phyloP scores from a whole-genome alignment of 441 rosid species.

The Mallotus repandus region DNA sequence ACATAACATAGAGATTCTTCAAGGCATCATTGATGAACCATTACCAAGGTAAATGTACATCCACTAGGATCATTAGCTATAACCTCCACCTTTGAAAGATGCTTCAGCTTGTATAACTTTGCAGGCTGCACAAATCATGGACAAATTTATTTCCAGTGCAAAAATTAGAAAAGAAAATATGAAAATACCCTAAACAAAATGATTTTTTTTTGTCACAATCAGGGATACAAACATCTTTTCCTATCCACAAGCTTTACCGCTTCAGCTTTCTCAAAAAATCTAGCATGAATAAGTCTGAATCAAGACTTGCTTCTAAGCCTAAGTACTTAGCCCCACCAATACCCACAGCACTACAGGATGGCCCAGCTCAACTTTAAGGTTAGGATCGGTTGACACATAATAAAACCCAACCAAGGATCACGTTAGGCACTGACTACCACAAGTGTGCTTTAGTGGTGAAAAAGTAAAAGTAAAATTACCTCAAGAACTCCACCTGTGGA shows the following conservation, averaged over 20 bases:
- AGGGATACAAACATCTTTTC: not conserved
- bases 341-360: not conserved
- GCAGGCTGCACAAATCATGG: slow-evolving; percentile 63
- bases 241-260: not conserved
- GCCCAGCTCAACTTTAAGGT: slow-evolving; percentile 1
- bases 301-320: not conserved
- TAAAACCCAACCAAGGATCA: not conserved
- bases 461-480: slow-evolving; percentile 40
- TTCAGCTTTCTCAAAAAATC: not conserved
- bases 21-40: slow-evolving; percentile 20
- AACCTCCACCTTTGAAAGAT: slow-evolving; percentile 95
- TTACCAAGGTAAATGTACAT: slow-evolving; percentile 95
- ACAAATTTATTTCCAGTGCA: not conserved
- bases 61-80: slow-evolving; percentile 97
- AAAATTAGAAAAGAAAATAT: not conserved
- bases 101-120: slow-evolving; percentile 91
- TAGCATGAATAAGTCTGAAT: slow-evolving; percentile 1
- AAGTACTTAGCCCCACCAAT: not conserved
- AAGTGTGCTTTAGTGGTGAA: not conserved
- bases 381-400: not conserved
- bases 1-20: slow-evolving; percentile 11
- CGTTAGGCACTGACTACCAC: not conserved
- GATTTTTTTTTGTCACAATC: not conserved
- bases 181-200: not conserved
- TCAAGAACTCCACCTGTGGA: slow-evolving; percentile 96